These are phyloP conservation scores for Bothriochloa decipiens DNA, from an alignment of 176 grass and related monocot species.

Conservation along the genomic window DNA sequence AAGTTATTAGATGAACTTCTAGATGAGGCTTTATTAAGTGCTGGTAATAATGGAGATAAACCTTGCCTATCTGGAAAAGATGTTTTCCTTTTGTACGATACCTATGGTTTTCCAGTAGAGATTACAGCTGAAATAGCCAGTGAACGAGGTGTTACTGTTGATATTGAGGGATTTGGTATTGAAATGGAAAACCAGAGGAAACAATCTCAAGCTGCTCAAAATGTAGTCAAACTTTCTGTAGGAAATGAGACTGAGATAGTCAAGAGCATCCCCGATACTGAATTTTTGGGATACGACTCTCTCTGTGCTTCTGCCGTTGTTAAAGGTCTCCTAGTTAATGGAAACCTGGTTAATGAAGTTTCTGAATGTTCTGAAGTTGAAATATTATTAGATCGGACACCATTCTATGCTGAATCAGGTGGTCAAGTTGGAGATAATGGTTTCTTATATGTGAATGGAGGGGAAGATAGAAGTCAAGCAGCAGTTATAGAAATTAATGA, in stretches of 20 bases:
- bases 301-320: conserved; percentile 68
- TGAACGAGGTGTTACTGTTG: conserved; percentile 68
- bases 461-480: conserved; percentile 55
- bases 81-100: conserved; percentile 95
- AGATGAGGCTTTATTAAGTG: conserved; percentile 66
- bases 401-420: conserved; percentile 97
- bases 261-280: conserved; percentile 75
- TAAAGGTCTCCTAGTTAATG: conserved; percentile 85
- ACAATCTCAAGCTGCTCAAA: conserved; percentile 92
- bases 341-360: conserved; percentile 69
- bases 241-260: conserved; percentile 82
- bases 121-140: conserved; percentile 93
- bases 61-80: conserved; percentile 89
- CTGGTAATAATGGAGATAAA: conserved; percentile 53
- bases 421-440: conserved; percentile 98
- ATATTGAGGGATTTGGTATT: conserved; percentile 83
- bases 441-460: conserved; percentile 60
- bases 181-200: conserved; percentile 98
- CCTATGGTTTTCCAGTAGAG: conserved; percentile 95
- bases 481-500: conserved; percentile 80
- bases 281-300: conserved; percentile 90
- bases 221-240: conserved; percentile 80
- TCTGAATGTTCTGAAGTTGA: conserved; percentile 83
- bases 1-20: conserved; percentile 84
- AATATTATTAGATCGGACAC: conserved; percentile 87